Evolutionary conservation across 768 basidiomycete genomes (phyloP), one percentile per base, ranked within the genome.

Genomic region (Sistotremastrum suecicum): DNA sequence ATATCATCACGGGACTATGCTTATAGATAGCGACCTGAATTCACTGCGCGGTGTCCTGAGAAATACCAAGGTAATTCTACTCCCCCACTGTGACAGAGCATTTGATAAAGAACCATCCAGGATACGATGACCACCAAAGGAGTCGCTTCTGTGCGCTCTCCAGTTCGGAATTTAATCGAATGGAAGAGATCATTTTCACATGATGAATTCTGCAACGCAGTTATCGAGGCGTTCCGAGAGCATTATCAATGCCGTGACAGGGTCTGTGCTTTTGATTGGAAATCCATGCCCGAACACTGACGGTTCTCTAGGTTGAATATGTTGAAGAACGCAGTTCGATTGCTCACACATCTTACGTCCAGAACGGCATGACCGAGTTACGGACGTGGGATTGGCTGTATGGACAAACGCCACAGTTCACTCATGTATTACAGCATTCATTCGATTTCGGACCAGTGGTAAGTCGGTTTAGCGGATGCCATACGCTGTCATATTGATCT

Each of bases 1-100:
- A 5, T 98, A 97, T 63, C 94, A 98, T 54, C 95, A 99, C 54
- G 95, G 95, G 0, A 99, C 95, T 10, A 99, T 99, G 95, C 75
- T 99, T 30, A 83, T 98, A 20, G 81, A 86, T 5, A 89, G 90
- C 3, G 64, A 71, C 40, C 70, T 97, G 31, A 67, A 72, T 34
- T 70, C 74, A 5, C 65, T 99, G 5, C 83, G 86, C 0, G 75
- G 83, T 50, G 62, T 89, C 7, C 66, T 98, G 42, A 75, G 67
- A 8, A 68, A 71, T 0, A 64, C 72, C 45, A 83, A 84, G 66
- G 87, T 84, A 48, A 45, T 67, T 51, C 20, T 11, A 30, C 3
- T 48, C 36, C 7, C n/a, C 8, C 3, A 28, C 35, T 5, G 28
- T 37, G 39, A 30, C 20, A 20, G 20, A 20, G 20, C 40, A 11